Base-by-base conservation (phyloP, 2,329 filamentous ascomycete species). In the Tetracladium maxilliforme region DNA sequence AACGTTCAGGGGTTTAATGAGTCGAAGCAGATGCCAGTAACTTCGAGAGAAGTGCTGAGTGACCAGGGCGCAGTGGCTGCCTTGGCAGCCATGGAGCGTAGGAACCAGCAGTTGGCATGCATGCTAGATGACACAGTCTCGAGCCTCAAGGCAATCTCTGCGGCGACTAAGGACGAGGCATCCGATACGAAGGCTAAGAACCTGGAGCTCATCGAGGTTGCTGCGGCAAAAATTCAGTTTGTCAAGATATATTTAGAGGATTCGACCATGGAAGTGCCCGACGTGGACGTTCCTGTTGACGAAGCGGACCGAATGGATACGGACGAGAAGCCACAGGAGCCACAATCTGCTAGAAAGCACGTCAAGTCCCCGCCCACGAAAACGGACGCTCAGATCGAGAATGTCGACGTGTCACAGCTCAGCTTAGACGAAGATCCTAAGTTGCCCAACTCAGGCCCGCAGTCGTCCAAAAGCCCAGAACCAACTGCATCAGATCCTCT, bases 1-100 rank as follows among this genome's bases (percentile, higher is more conserved):
- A 84, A 83, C 35, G 69, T 86, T 35, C 67, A 77, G 39, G 65
- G 64, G 16, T 58, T 77, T 16, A n/a, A n/a, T n/a, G n/a, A n/a
- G n/a, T n/a, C n/a, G n/a, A n/a, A n/a, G n/a, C 74, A 80, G 33
- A 65, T 69, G 29, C 55, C 59, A 3, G 54, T 61, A 16, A 56
- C 51, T 42, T 37, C 36, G 10, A 34, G 31, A 20, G 26, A 32
- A 6, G 19, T 42, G 6, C 9, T 19, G 18, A 19, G 18, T 19
- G 9, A 8, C 11, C 11, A 8, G 11, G 18, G 18, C 8, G 18
- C 24, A 23, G 33, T 30, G 22, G 44, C 35, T 22, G 37, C 44
- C 8, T 40, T 72, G 10, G 49, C 53, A 11, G 52, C 58, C 23
- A 50, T 82, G 33, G 73, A 83, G 38, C 54, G 51, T 25, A 64